Percentiles rank a stretch among this genome's conserved stretches.
phyloP scores from a whole-genome alignment of 805 yeast genomes.

The Starmerella khaoyaiensis region DNA sequence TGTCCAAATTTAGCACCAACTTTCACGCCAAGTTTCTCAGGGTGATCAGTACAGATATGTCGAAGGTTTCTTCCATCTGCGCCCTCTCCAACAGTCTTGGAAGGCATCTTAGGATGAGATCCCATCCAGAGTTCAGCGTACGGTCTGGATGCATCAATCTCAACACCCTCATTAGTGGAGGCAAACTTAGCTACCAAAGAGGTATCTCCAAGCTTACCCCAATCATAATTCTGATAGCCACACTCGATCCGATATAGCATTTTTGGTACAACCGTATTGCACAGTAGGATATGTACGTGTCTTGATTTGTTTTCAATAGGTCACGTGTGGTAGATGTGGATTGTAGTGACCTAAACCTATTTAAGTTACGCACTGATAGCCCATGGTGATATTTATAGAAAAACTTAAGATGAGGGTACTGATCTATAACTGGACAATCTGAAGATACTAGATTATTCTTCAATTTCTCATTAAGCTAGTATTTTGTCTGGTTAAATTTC shows the following conservation, averaged over 20 bases:
- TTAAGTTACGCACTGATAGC: too few species aligned
- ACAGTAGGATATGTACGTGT: too few species aligned
- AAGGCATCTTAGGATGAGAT: slow-evolving; percentile 86
- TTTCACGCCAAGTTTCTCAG: slow-evolving; percentile 46
- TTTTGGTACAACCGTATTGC: too few species aligned
- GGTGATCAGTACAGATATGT: slow-evolving; percentile 48
- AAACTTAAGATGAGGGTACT: too few species aligned
- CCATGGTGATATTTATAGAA: too few species aligned
- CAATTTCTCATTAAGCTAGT: too few species aligned
- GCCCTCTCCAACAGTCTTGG: slow-evolving; percentile 43
- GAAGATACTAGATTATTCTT: too few species aligned
- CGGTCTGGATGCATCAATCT: slow-evolving; percentile 62
- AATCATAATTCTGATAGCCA: slow-evolving; percentile 62
- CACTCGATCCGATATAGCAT: slow-evolving; percentile 28
- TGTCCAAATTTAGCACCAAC: slow-evolving; percentile 57
- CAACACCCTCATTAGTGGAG: slow-evolving; percentile 46
- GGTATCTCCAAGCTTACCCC: slow-evolving; percentile 74
- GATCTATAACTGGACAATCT: too few species aligned
- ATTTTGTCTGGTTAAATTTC: too few species aligned
- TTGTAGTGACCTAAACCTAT: too few species aligned
- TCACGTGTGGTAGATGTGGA: too few species aligned
- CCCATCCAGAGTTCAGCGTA: slow-evolving; percentile 99
- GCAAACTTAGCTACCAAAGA: slow-evolving; percentile 86
- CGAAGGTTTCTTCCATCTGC: slow-evolving; percentile 35
- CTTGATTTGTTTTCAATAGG: too few species aligned